phyloP scores from a whole-genome alignment of 768 basidiomycete genomes.

The Leccinum aurantiacum region DNA sequence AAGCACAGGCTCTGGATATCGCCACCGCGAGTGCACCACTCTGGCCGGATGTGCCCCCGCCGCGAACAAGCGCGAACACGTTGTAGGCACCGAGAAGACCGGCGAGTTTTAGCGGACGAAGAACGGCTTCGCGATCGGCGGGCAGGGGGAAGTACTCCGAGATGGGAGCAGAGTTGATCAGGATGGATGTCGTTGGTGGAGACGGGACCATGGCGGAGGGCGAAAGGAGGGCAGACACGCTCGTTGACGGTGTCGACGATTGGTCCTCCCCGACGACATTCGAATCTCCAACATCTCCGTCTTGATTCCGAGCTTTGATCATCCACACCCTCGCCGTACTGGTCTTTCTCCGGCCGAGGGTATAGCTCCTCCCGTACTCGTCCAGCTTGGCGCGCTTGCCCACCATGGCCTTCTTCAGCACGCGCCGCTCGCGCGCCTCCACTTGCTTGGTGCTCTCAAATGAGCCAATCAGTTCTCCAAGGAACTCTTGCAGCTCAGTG shows the following conservation, averaged over 20 bases:
- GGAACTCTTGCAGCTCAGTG: slow-evolving; percentile 56
- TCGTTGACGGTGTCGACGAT: slow-evolving; percentile 3
- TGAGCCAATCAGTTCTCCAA: slow-evolving; percentile 55
- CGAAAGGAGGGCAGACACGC: slow-evolving; percentile 19
- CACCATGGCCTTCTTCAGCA: slow-evolving; percentile 33
- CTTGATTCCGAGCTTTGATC: slow-evolving; percentile 51
- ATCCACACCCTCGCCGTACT: slow-evolving; percentile 93
- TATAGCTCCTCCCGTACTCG: slow-evolving; percentile 79
- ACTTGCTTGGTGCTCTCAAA: slow-evolving; percentile 67
- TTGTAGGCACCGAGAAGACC: slow-evolving; percentile 86
- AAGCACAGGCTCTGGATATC: slow-evolving; percentile 71
- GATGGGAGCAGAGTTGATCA: slow-evolving; percentile 85
- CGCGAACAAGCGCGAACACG: slow-evolving; percentile 68
- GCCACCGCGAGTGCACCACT: slow-evolving; percentile 83
- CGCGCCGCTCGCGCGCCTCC: slow-evolving; percentile 39
- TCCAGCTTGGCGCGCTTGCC: slow-evolving; percentile 66
- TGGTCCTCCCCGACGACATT: background rate
- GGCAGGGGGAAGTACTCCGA: slow-evolving; percentile 74
- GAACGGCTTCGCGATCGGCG: slow-evolving; percentile 75
- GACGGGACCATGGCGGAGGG: slow-evolving; percentile 19
- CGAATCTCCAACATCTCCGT: slow-evolving; percentile 35
- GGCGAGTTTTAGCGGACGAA: slow-evolving; percentile 82
- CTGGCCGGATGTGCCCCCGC: slow-evolving; percentile 91
- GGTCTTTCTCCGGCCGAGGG: slow-evolving; percentile 84
- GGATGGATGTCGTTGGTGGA: slow-evolving; percentile 61